A percentile compares a stretch with the other conserved stretches of the same genome.
phyloP scores from a whole-genome alignment of 2,329 filamentous ascomycete genomes.

The Stemphylium vesicarium region DNA sequence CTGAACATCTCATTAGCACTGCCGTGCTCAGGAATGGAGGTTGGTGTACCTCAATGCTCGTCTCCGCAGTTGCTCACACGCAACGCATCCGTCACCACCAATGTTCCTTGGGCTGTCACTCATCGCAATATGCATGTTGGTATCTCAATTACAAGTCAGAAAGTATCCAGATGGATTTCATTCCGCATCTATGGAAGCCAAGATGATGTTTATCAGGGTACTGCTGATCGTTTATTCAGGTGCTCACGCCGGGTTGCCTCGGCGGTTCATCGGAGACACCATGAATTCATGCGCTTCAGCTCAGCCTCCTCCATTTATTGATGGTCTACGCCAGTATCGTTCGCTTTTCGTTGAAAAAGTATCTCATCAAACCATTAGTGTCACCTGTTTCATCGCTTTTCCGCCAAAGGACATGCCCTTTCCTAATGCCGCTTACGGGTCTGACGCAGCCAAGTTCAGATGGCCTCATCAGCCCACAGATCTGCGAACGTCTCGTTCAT shows the following conservation, averaged over 20 bases:
- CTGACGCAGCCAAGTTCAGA: no score
- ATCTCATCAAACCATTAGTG: background rate
- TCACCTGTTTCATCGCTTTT: background rate
- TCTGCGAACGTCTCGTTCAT: no score
- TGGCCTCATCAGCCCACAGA: no score
- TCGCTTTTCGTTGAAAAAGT: background rate
- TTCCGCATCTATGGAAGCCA: no score
- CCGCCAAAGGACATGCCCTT: background rate
- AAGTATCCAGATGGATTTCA: background rate
- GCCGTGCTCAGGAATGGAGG: background rate
- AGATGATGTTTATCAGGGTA: conserved; percentile 1
- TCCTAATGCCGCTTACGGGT: no score
- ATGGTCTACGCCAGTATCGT: background rate
- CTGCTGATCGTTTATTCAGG: conserved; percentile 8
- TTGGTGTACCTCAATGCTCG: conserved; percentile 2
- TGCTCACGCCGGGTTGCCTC: conserved; percentile 2
- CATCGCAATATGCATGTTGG: background rate
- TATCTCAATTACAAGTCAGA: background rate
- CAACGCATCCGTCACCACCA: background rate
- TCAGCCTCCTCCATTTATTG: background rate
- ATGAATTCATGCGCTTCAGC: background rate
- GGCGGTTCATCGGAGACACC: background rate
- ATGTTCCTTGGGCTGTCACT: background rate
- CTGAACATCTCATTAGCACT: background rate
- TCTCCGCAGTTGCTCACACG: background rate